Conservation (phyloP, 176 grass and related monocot genomes). For the bread wheat (Triticum aestivum) region IWGSC_CS_RefSeq_v2.1 NC_057801.1:135136604-135137103, state of each 20-base stretch:
- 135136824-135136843: slow-evolving; percentile 60
- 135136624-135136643: slow-evolving; percentile 18
- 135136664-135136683: not conserved
- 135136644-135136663: slow-evolving; percentile 17
- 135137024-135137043: slow-evolving; percentile 66
- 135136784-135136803: not conserved
- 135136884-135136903: slow-evolving; percentile 85
- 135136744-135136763: slow-evolving; percentile 7
- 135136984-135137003: slow-evolving; percentile 98
- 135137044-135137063: slow-evolving; percentile 61
- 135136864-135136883: slow-evolving; percentile 95
- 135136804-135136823: slow-evolving; percentile 17
- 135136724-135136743: slow-evolving; percentile 26
- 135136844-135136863: slow-evolving; percentile 93
- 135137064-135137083: slow-evolving; percentile 90
- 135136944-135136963: slow-evolving; percentile 80
- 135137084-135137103: slow-evolving; percentile 72
- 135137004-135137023: slow-evolving; percentile 78
- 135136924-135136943: slow-evolving; percentile 96
- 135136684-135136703: slow-evolving; percentile 8
- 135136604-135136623: slow-evolving; percentile 25
- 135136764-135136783: slow-evolving; percentile 6
- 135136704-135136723: slow-evolving; percentile 10
- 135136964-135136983: slow-evolving; percentile 94
- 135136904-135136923: slow-evolving; percentile 99